phyloP scores from a whole-genome alignment of 345 rosid species.

The Erodium maritimum region DNA sequence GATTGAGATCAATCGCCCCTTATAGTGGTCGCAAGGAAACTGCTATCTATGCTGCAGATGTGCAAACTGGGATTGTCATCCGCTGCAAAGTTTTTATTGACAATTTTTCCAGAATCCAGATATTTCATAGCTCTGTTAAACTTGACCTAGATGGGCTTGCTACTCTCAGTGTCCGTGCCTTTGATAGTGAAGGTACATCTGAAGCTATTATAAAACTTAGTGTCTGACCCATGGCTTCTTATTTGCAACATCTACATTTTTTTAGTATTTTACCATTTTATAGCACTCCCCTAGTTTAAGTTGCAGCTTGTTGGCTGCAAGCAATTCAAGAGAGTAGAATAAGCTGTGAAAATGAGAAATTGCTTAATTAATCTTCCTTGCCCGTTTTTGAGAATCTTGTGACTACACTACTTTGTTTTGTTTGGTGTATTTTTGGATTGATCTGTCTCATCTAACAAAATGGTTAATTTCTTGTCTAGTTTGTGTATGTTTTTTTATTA shows the following conservation, averaged over 20 bases:
- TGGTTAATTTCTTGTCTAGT: background rate
- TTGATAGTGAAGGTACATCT: conserved; percentile 61
- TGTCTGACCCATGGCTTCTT: conserved; percentile 1
- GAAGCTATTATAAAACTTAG: background rate
- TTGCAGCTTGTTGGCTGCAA: too few species aligned
- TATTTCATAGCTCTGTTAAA: conserved; percentile 82
- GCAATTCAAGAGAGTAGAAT: too few species aligned
- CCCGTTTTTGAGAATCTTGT: too few species aligned
- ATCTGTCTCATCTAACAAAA: background rate
- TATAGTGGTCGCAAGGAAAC: conserved; percentile 81
- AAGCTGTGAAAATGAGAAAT: too few species aligned
- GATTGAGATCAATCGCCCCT: conserved; percentile 61
- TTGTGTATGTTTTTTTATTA: background rate
- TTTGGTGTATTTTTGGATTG: background rate
- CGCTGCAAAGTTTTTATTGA: conserved; percentile 97
- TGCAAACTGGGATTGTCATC: conserved; percentile 63
- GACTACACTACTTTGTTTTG: too few species aligned
- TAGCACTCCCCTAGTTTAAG: too few species aligned
- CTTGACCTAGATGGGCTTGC: conserved; percentile 94
- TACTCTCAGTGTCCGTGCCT: conserved; percentile 84
- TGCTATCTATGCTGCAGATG: conserved; percentile 83
- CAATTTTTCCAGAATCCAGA: conserved; percentile 75
- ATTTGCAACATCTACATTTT: background rate
- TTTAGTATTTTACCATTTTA: background rate
- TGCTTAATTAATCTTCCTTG: background rate